These are phyloP conservation scores for Toxoplasma gondii DNA, from an alignment of 169 alveolate genomes.

Conservation along the genomic window DNA sequence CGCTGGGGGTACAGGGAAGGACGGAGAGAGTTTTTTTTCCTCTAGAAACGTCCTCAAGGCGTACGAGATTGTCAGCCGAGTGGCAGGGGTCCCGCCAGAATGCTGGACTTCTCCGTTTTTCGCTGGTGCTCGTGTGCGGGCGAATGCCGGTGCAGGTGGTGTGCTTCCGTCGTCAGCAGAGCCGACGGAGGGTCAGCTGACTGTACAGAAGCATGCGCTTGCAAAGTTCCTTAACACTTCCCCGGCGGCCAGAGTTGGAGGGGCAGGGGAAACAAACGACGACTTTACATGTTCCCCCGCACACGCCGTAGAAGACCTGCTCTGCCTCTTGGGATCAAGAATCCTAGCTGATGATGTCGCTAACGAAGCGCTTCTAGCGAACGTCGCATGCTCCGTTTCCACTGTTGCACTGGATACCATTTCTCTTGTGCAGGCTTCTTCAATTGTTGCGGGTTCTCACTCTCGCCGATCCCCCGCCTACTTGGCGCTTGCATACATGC, in stretches of 20 bases:
- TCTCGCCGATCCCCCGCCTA: not conserved
- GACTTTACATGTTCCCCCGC: not conserved
- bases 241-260: too few relatives aligned
- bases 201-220: not conserved
- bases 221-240: not conserved
- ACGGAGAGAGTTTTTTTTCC: not conserved
- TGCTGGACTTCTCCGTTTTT: not conserved
- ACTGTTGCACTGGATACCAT: not conserved
- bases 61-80: not conserved
- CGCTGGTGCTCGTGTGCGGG: not conserved
- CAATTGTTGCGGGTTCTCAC: not conserved
- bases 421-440: not conserved
- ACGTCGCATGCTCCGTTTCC: not conserved
- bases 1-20: not conserved
- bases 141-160: not conserved
- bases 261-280: not conserved
- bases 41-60: not conserved
- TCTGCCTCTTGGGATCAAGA: not conserved
- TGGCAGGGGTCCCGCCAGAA: not conserved
- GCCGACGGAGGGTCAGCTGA: not conserved
- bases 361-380: not conserved
- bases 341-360: not conserved
- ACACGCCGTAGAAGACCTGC: not conserved
- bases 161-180: not conserved
- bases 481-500: not conserved